Base-by-base conservation (phyloP, 1,284 basidiomycete species). In the Xanthoconium separans region DNA sequence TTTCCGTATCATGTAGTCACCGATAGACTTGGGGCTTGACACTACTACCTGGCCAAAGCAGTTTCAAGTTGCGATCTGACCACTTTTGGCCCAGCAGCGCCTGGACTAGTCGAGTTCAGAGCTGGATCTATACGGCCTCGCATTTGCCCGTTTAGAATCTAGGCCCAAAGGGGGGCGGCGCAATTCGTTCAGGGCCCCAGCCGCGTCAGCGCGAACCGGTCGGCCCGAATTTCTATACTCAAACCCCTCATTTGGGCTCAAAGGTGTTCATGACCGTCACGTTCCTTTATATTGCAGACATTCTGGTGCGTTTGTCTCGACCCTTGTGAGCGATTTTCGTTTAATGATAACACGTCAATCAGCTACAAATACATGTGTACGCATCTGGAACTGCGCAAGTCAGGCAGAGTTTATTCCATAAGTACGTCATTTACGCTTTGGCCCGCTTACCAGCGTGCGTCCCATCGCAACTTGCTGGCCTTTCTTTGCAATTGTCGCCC, bases 311-410 rank as follows among this genome's bases (percentile, higher is more conserved):
- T 66, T 6, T 5, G 4, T 24, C 16, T 15, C 3, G n/a, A 9
- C 41, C 37, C 27, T n/a, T n/a, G 37, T 48, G 16, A 30, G 20
- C 46, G 31, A 1, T 30, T 48, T 41, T 22, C 12, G 1, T 42
- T 22, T 22, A 30, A 40, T 45, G 13, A n/a, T 33, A 8, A 37
- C n/a, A 59, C 7, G 16, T 43, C 36, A 7, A 37, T 48, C 45
- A 86, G 84, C 62, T 87, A 88, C 60, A 84, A n/a, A n/a, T n/a
- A n/a, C n/a, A 84, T 1, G 77, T 82, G 1, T 92, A 84, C 58
- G 87, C 90, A 2, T 89, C 86, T 0, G n/a, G n/a, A n/a, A 89
- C 87, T 4, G 89, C 88, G 0, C 73, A 90, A 29, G 89, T 88
- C 0, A 89, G 86, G 0, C 89, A 90, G 65, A 85, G 82, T 62